Evolutionary conservation across 257 asterid genomes (phyloP).

Genomic region (Solanum tarapatanum): DNA sequence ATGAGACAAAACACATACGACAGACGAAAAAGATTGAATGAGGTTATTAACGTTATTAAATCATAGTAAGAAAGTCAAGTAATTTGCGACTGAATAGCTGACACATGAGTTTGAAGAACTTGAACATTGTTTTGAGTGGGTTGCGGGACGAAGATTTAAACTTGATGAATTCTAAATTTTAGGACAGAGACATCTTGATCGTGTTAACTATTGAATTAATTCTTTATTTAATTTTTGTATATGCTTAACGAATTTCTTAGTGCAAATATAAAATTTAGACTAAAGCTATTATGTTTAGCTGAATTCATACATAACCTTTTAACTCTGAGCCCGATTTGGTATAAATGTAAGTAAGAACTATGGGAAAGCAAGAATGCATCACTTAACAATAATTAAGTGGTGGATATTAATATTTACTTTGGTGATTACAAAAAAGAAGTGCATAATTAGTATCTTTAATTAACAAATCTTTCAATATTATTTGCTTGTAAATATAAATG

Average conservation of each 20-base stretch:
- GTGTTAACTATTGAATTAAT: neutral
- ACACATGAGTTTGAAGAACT: neutral
- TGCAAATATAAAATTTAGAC: neutral
- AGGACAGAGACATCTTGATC: neutral
- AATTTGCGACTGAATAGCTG: neutral
- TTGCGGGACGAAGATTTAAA: neutral
- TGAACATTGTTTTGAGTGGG: neutral
- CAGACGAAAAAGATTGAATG: neutral
- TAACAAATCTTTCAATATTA: neutral
- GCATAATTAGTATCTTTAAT: neutral
- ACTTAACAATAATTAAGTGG: neutral
- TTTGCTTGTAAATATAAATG: neutral
- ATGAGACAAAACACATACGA: neutral
- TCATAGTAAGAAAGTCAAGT: neutral
- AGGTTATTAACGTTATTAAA: neutral
- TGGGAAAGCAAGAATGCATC: neutral
- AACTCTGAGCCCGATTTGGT: neutral
- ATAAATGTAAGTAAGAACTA: neutral
- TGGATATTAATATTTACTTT: neutral
- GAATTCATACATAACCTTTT: neutral
- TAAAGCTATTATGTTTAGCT: neutral
- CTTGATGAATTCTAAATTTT: neutral
- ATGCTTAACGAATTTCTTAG: neutral
- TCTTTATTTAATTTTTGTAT: neutral
- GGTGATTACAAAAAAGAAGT: neutral